Conservation (phyloP, 495 filamentous ascomycete species). For the Penicillium cosmopolitanum region DNA sequence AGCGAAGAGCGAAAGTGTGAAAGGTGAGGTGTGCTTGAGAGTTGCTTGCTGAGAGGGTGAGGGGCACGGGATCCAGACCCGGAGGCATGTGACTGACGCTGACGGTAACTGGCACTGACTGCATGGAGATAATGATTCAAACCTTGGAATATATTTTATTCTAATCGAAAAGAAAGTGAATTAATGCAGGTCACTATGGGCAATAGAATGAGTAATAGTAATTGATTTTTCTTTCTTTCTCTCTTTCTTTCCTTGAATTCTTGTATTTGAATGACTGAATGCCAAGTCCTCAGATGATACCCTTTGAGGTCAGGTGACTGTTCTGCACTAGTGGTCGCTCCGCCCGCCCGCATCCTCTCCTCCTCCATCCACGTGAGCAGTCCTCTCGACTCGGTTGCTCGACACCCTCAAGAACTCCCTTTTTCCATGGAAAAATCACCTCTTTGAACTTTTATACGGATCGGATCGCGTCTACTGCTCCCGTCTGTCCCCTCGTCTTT, state of each 20-base stretch:
- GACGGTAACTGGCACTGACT: not conserved
- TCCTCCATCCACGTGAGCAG: slow-evolving; percentile 51
- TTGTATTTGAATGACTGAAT: too few species aligned
- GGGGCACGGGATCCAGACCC: slow-evolving; percentile 44
- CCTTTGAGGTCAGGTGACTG: slow-evolving; percentile 40
- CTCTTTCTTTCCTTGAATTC: too few species aligned
- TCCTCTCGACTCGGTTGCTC: slow-evolving; percentile 43
- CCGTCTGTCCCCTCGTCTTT: slow-evolving; percentile 18
- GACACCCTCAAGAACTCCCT: slow-evolving; percentile 36
- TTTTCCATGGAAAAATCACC: slow-evolving; percentile 35
- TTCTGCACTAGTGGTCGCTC: slow-evolving; percentile 33
- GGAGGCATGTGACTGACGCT: slow-evolving; percentile 41
- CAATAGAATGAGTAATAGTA: too few species aligned
- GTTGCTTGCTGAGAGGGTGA: slow-evolving; percentile 10
- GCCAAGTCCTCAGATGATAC: too few species aligned
- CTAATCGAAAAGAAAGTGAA: not conserved
- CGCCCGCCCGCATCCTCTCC: slow-evolving; percentile 23
- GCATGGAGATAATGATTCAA: not conserved
- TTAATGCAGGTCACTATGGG: not conserved
- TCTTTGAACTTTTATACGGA: slow-evolving; percentile 28
- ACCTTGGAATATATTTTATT: not conserved
- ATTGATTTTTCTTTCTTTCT: too few species aligned
- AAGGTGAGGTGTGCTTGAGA: slow-evolving; percentile 7
- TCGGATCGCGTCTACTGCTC: slow-evolving; percentile 16
- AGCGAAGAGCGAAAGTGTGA: slow-evolving; percentile 14